Evolutionary conservation across 768 basidiomycete genomes (phyloP).

Genomic region (Postia placenta): DNA sequence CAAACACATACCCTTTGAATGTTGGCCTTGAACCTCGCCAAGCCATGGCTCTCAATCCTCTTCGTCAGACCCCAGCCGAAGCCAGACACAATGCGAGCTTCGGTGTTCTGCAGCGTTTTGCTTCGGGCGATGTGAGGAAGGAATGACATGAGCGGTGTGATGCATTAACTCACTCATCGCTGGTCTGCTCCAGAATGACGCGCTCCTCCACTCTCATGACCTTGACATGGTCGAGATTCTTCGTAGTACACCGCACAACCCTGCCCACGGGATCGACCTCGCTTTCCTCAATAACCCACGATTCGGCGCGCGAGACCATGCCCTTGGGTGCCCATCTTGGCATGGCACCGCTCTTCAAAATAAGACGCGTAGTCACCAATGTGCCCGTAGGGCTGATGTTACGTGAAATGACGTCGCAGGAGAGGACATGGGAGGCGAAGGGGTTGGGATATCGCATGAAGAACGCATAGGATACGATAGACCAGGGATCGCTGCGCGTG

Average conservation of each 20-base stretch:
- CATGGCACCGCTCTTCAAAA: slow-evolving; percentile 87
- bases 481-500: slow-evolving; percentile 81
- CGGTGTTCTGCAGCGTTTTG: slow-evolving; percentile 79
- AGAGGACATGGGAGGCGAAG: slow-evolving; percentile 87
- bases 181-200: slow-evolving; percentile 60
- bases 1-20: slow-evolving; percentile 61
- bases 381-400: slow-evolving; percentile 65
- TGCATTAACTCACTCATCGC: slow-evolving; percentile 52
- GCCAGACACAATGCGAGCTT: slow-evolving; percentile 80
- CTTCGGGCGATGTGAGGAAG: slow-evolving; percentile 27
- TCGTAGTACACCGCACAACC: slow-evolving; percentile 71
- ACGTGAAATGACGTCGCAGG: slow-evolving; percentile 93
- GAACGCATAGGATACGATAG: slow-evolving; percentile 88
- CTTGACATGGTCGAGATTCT: slow-evolving; percentile 91
- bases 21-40: slow-evolving; percentile 81
- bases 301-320: slow-evolving; percentile 79
- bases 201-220: slow-evolving; percentile 90
- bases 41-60: slow-evolving; percentile 79
- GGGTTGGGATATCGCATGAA: slow-evolving; percentile 96
- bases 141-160: not conserved
- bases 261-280: slow-evolving; percentile 84
- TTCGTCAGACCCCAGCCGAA: slow-evolving; percentile 90
- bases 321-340: slow-evolving; percentile 88
- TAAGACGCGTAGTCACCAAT: slow-evolving; percentile 81
- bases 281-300: slow-evolving; percentile 93